Base-by-base conservation (phyloP, 2,329 filamentous ascomycete genomes). In the Fusarium oligoseptatum region DNA sequence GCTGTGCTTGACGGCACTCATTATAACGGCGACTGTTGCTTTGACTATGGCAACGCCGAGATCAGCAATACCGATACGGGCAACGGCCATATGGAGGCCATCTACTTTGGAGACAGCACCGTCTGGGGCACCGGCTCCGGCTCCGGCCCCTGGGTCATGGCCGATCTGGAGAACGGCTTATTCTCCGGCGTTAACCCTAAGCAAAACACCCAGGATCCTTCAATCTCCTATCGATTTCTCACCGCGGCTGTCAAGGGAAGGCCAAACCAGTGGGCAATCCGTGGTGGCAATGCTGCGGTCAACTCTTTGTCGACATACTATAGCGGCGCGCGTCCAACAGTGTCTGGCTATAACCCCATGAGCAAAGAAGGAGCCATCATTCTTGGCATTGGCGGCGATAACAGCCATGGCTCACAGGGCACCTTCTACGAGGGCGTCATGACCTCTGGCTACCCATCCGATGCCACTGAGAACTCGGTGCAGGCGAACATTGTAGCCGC, bases 81-180 rank as follows among this genome's bases (percentile, higher is more conserved):
- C 3, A 87, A 88, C 63, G 91, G 89, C 17, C 90, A 92, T 76
- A 93, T 93, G 91, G 91, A 93, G 78, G 89, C 91, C 64, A 89
- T 93, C 67, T 93, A 92, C 85, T 92, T 86, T 75, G 91, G 91
- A 1, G 82, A 84, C 78, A 87, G 77, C 79, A 89, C 84, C 0
- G 68, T 68, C 73, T 92, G 89, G 88, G 91, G 91, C 20, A 81
- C 80, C 9, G 91, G 91, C 10, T 66, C 88, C 5, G 91, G 90
- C 52, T 85, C 75, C 50, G 91, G 91, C 0, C 91, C 91, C 0
- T 93, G 91, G 91, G 79, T 93, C 74, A 92, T 93, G 90, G 91
- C 90, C 0, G 91, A 93, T 80, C 86, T 93, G 0, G 91, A 93
- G 79, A 92, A 93, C 71, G 89, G 89, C 4, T 82, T 93, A 3